phyloP scores from a whole-genome alignment of 768 basidiomycete genomes.

The Xerocomus spinulosus region DNA sequence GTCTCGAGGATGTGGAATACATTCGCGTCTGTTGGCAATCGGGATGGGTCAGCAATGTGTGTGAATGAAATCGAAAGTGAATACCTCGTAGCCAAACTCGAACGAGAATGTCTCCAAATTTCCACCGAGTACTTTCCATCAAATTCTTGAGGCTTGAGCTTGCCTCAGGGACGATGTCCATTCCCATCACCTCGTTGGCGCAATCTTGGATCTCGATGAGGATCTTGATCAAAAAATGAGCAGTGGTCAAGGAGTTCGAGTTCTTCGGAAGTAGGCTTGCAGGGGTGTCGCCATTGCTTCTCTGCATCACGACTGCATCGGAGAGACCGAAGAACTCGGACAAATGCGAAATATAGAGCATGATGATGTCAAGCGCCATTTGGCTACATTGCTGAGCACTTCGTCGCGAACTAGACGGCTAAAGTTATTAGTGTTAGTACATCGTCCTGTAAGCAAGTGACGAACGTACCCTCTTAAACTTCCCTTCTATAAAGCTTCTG shows the following conservation, averaged over 20 bases:
- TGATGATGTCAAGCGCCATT: conserved; percentile 86
- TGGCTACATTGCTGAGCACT: conserved; percentile 78
- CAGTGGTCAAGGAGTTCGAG: conserved; percentile 78
- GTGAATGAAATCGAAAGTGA: background rate
- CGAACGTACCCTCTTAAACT: conserved; percentile 72
- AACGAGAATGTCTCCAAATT: conserved; percentile 78
- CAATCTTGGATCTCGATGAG: conserved; percentile 84
- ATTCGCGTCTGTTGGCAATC: conserved; percentile 61
- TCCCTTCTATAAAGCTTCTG: conserved; percentile 87
- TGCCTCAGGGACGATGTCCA: conserved; percentile 79
- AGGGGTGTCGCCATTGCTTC: conserved; percentile 35
- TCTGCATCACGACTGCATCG: conserved; percentile 64
- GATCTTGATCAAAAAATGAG: conserved; percentile 74
- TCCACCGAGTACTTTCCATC: conserved; percentile 81
- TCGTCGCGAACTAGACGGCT: conserved; percentile 53
- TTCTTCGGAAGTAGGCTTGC: conserved; percentile 63
- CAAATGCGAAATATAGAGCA: conserved; percentile 77
- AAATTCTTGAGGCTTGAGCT: conserved; percentile 64
- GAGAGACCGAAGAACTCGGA: conserved; percentile 85
- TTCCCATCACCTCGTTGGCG: conserved; percentile 68
- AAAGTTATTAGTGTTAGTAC: conserved; percentile 6
- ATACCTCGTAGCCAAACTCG: conserved; percentile 81
- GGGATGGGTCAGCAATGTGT: conserved; percentile 5
- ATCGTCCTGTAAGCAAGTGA: background rate
- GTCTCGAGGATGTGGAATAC: conserved; percentile 80